Evolutionary conservation across 176 grass and related monocot species (phyloP).

Genomic region (Ampelocalamus luodianensis): DNA sequence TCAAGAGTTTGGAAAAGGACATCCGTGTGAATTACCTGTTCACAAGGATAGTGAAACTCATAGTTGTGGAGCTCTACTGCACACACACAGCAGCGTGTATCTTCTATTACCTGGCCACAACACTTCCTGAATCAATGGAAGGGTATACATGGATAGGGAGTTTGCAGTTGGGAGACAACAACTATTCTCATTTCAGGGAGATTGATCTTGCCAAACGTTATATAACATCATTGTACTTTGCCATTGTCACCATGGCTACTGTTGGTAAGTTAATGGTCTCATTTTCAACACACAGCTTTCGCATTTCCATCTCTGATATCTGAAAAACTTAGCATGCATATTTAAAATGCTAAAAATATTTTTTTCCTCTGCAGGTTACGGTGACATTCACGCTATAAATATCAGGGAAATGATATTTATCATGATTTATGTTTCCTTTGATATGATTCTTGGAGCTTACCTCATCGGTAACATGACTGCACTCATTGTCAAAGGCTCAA

Average conservation of each 20-base stretch:
- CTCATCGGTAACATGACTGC: constrained; percentile 99
- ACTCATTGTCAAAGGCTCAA: constrained; percentile 99
- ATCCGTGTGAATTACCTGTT: constrained; percentile 98
- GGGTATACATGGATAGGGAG: constrained; percentile 94
- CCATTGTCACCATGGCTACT: constrained; percentile 98
- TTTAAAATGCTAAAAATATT: constrained; percentile 25
- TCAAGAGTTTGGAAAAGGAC: constrained; percentile 78
- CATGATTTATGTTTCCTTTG: constrained; percentile 99
- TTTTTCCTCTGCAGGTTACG: constrained; percentile 71
- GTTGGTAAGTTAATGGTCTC: constrained; percentile 60
- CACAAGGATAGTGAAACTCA: constrained; percentile 96
- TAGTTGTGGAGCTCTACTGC: constrained; percentile 92
- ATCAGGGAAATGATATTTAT: constrained; percentile 97
- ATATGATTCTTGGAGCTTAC: constrained; percentile 99
- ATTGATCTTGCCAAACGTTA: constrained; percentile 85
- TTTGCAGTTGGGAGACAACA: constrained; percentile 75
- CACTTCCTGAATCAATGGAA: constrained; percentile 85
- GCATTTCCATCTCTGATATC: background rate
- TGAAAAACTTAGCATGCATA: background rate
- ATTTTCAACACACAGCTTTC: background rate
- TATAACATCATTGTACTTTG: constrained; percentile 87
- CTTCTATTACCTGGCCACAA: constrained; percentile 96
- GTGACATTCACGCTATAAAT: constrained; percentile 96
- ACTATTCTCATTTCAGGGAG: constrained; percentile 79
- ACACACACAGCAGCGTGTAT: constrained; percentile 95